Percentiles rank a stretch among this genome's conserved stretches.
Evolutionary conservation across 2,329 filamentous ascomycete species (phyloP).

Genomic region (Rhinocladiella similis): DNA sequence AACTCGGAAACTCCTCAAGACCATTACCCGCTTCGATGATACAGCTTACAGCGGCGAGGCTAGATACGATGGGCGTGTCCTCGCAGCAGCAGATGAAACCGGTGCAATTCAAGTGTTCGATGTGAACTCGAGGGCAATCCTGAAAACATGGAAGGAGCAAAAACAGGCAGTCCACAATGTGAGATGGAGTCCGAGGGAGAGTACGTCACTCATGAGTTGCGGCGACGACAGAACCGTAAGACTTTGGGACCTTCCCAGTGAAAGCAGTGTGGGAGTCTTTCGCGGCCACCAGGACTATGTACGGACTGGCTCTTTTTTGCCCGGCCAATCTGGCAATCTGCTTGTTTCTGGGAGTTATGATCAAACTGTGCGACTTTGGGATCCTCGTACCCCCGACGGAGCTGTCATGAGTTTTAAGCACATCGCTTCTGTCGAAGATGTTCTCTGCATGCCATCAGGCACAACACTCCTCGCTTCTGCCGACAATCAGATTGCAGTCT

Average conservation of each 20-base stretch:
- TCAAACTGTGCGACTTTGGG: slow-evolving; percentile 89
- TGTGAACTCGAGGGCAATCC: slow-evolving; percentile 80
- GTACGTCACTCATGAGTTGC: slow-evolving; percentile 83
- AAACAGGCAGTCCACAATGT: slow-evolving; percentile 92
- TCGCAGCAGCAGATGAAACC: slow-evolving; percentile 88
- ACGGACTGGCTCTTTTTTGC: slow-evolving; percentile 82
- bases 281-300: slow-evolving; percentile 91
- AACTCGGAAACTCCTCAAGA: slow-evolving; percentile 88
- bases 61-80: slow-evolving; percentile 79
- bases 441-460: slow-evolving; percentile 83
- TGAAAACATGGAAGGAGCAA: slow-evolving; percentile 94
- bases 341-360: slow-evolving; percentile 93
- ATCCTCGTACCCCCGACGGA: slow-evolving; percentile 69
- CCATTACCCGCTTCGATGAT: slow-evolving; percentile 90
- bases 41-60: slow-evolving; percentile 88
- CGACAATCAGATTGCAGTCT: slow-evolving; percentile 82
- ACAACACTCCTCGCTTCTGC: slow-evolving; percentile 83
- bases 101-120: slow-evolving; percentile 96
- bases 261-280: slow-evolving; percentile 74
- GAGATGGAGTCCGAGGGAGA: slow-evolving; percentile 84
- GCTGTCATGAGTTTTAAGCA: slow-evolving; percentile 94
- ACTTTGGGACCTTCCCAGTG: slow-evolving; percentile 87
- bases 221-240: slow-evolving; percentile 92
- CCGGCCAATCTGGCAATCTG: slow-evolving; percentile 67
- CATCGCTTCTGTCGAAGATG: slow-evolving; percentile 79